Evolutionary conservation across 2,329 filamentous ascomycete genomes (phyloP), one percentile per base, ranked within the genome.

Genomic region (Coleophoma crateriformis): DNA sequence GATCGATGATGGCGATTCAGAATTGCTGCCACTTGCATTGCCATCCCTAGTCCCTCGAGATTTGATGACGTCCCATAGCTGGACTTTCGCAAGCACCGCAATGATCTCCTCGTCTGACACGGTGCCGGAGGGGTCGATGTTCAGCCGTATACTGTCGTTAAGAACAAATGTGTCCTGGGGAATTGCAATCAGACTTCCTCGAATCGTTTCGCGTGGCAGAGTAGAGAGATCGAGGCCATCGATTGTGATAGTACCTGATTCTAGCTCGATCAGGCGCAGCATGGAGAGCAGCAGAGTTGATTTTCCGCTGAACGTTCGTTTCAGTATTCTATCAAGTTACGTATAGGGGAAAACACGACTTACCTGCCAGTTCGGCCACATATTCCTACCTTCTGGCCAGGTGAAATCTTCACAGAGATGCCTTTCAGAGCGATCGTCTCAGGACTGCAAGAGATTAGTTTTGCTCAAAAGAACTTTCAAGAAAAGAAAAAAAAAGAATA

Each of bases 361-460:
- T 50, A 50, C 51, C 68, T 70, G 11, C 76, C 77, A 4, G 74
- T 80, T 4, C 77, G 71, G 1, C 78, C 78, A 37, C 73, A 77
- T 5, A 81, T 64, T 2, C 72, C 68, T 7, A 77, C 61, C 50
- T 73, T 74, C 54, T 77, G 69, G 0, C 75, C 76, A 1, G 71
- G 58, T 11, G 65, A 50, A 43, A 80, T 72, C 4, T 66, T 63
- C 1, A 80, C 57, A 7, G 68, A 71, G 41, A 79, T 66, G n/a
- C 4, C 51, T 33, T 34, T 48, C 11, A 58, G 48, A 7, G 50
- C 42, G 33, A 48, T 48, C 20, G 45, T 48, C 19, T 37, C 45
- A 39, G 40, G 33, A 46, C 44, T 45, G 20, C 15, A 39, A 13
- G 20, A 43, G 32, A 19, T 52, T 49, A 45, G 17, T 33, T 43